Base-by-base conservation (phyloP, 208 protist genomes). In the Balamuthia mandrillaris region DNA sequence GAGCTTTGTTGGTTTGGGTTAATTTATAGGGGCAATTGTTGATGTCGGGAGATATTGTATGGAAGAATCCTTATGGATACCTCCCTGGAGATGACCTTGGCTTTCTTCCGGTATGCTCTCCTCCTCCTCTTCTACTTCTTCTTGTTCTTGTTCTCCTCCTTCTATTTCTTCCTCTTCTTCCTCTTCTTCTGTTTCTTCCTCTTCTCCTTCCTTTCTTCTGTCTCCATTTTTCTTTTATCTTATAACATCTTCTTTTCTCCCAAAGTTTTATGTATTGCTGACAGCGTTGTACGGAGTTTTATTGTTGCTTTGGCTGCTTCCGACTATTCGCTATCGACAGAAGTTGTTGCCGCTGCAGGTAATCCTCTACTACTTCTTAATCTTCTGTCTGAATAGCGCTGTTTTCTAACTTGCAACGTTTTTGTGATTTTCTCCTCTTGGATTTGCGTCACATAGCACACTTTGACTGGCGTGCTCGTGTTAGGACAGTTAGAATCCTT, bases 11-110 rank as follows among this genome's bases (percentile, higher is more conserved):
- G n/a, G n/a, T n/a, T n/a, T n/a, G n/a, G n/a, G n/a, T n/a, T n/a
- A n/a, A n/a, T n/a, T n/a, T n/a, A n/a, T n/a, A n/a, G n/a, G n/a
- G n/a, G n/a, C n/a, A n/a, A n/a, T n/a, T n/a, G n/a, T n/a, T n/a
- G n/a, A 49, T 78, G 24, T 0, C 29, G 44, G 68, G 68, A 42
- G 14, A 3, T 12, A 78, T 49, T n/a, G 45, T 60, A 29, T 78
- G 68, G 68, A 78, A 52, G 68, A 78, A 78, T 33, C 68, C 68
- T 35, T 78, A 78, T 49, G 68, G 68, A n/a, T 78, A 78, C 31
- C 68, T 78, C 9, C 52, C 52, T 33, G 68, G 68, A 42, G 68
- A 78, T 27, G 68, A 78, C 33, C 42, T 58, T 49, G 68, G 68
- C n/a, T 78, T 78, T 49, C 68, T 78, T 18, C 68, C 68, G 68